These are phyloP conservation scores for Laburnicola sp. DNA, from an alignment of 2,329 filamentous ascomycete genomes.

Conservation along the genomic window DNA sequence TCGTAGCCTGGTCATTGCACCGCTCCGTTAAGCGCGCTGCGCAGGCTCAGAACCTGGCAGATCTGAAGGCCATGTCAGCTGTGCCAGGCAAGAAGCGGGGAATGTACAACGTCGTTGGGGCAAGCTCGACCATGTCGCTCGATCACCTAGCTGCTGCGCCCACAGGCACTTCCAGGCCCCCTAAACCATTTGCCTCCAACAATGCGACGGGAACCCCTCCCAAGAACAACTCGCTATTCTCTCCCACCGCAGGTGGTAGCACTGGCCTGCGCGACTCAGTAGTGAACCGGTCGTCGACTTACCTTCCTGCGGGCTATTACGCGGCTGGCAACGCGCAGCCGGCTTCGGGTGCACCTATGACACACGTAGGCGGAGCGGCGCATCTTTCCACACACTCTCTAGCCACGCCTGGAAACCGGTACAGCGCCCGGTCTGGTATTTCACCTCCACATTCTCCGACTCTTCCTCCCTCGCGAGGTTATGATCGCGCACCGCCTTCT, in stretches of 20 bases:
- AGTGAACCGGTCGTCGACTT: conserved; percentile 71
- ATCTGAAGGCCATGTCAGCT: conserved; percentile 66
- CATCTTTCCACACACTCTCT: conserved; percentile 38
- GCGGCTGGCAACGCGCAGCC: conserved; percentile 64
- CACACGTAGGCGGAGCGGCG: conserved; percentile 46
- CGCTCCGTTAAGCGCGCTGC: conserved; percentile 86
- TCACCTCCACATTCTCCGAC: conserved; percentile 43
- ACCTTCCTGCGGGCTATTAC: conserved; percentile 90
- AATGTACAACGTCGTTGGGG: conserved; percentile 50
- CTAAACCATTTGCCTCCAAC: conserved; percentile 35
- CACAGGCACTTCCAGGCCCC: conserved; percentile 35
- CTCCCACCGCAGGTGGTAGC: conserved; percentile 72
- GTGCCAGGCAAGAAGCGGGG: conserved; percentile 43
- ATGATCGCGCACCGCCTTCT: conserved; percentile 39
- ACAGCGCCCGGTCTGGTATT: conserved; percentile 36
- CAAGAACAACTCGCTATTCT: conserved; percentile 69
- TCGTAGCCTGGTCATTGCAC: conserved; percentile 89
- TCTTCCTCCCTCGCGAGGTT: conserved; percentile 42
- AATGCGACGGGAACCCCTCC: conserved; percentile 31
- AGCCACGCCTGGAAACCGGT: conserved; percentile 37
- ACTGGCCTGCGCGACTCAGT: conserved; percentile 53
- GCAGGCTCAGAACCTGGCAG: conserved; percentile 69
- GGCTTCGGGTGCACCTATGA: conserved; percentile 47
- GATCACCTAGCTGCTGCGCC: conserved; percentile 52
- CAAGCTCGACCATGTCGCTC: conserved; percentile 59